Evolutionary conservation across 495 filamentous ascomycete genomes (phyloP), one percentile per base, ranked within the genome.

Genomic region (Astrothelium macrocarpum): DNA sequence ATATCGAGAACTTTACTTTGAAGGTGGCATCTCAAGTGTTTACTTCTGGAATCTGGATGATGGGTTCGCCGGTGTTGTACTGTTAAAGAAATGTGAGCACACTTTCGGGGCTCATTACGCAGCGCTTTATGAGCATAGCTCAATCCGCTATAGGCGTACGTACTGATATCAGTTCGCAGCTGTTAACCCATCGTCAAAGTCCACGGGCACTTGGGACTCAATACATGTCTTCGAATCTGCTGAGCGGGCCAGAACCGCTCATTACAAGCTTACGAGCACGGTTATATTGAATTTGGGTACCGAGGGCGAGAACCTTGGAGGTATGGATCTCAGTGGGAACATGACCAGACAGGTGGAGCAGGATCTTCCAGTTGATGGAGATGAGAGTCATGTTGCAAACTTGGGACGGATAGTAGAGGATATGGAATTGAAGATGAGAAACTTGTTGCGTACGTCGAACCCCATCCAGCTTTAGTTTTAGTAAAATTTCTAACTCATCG

Each of bases 361-460:
- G 67, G 92, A 97, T 76, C 76, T 96, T 75, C 84, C 89, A 4
- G 89, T 96, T 16, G 89, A 93, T 64, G 90, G 87, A 68, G 95
- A 98, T 76, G 86, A 85, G 56, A 90, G 89, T 75, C 94, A 99
- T 78, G 91, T 99, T 66, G 89, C 89, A 59, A 99, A 99, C 74
- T 90, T 97, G 66, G 94, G 94, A 45, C 75, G 64, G 75, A 80
- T 99, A 71, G 93, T 99, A 56, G 94, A 99, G 80, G 95, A 99
- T 78, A 97, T 99, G 93, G 94, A 99, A 78, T 81, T 96, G 74
- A 96, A 97, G 84, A 99, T 99, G 95, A 86, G 94, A 59, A 99
- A 97, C 74, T 75, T 97, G 75, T 80, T 99, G 73, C 95, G 49
- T 56, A 56, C 16, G 83, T 86, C 77, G 59, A 82, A 78, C 16